A percentile compares a stretch with the other conserved stretches of the same genome.
phyloP scores from a whole-genome alignment of 768 basidiomycete genomes.

The Lyophyllum semitale region DNA sequence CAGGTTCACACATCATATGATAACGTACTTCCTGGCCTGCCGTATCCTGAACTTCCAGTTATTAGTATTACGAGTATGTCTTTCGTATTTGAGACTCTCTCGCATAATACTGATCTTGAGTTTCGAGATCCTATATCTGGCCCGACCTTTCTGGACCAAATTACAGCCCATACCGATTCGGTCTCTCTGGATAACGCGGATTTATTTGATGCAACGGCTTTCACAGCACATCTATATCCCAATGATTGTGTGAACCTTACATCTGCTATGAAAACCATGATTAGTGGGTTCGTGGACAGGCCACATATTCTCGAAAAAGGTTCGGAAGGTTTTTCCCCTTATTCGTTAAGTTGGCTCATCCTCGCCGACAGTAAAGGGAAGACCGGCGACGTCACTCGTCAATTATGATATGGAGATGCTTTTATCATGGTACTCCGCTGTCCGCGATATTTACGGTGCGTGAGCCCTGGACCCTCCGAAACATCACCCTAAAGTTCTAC shows the following conservation, averaged over 20 bases:
- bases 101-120: background rate
- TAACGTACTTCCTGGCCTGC: constrained; percentile 52
- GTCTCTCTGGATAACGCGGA: constrained; percentile 15
- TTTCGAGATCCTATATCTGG: constrained; percentile 42
- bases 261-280: constrained; percentile 54
- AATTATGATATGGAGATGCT: constrained; percentile 64
- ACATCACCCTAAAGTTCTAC: background rate
- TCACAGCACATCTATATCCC: constrained; percentile 55
- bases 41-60: constrained; percentile 61
- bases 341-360: background rate
- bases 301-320: constrained; percentile 25
- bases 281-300: constrained; percentile 52
- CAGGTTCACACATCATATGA: constrained; percentile 46
- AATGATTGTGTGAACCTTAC: constrained; percentile 56
- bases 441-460: constrained; percentile 39
- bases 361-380: constrained; percentile 41
- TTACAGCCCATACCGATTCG: constrained; percentile 37
- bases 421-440: constrained; percentile 56
- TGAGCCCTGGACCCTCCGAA: background rate
- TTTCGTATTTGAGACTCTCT: background rate
- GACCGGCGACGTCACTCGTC: constrained; percentile 52
- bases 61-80: constrained; percentile 56
- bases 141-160: constrained; percentile 46
- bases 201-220: constrained; percentile 16
- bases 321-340: constrained; percentile 10